These are phyloP conservation scores for Trichosporon coremiiforme DNA, from an alignment of 1,284 basidiomycete genomes.

Conservation along the genomic window DNA sequence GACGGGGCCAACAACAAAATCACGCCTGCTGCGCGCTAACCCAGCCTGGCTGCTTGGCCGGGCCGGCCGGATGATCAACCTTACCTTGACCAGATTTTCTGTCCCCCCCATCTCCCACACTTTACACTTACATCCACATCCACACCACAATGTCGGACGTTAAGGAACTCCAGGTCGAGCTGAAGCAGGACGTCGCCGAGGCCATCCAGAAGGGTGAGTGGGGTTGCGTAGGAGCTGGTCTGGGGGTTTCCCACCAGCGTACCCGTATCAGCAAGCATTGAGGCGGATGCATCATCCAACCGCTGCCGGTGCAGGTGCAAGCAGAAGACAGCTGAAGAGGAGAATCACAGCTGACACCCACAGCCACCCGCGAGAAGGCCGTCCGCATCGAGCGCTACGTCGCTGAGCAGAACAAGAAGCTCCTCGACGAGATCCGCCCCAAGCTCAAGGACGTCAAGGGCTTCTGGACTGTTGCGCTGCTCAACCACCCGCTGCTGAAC, in stretches of 20 bases:
- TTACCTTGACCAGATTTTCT: background rate
- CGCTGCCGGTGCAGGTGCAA: no score
- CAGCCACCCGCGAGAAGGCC: conserved; percentile 44
- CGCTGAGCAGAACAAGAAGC: conserved; percentile 37
- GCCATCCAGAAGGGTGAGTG: conserved; percentile 11
- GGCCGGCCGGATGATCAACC: background rate
- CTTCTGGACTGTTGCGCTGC: conserved; percentile 50
- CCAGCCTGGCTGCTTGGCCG: background rate
- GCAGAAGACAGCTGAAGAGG: no score
- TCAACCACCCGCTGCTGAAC: conserved; percentile 38
- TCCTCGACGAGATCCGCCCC: conserved; percentile 37
- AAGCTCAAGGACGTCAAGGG: conserved; percentile 45
- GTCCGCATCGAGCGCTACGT: conserved; percentile 36
- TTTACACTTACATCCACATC: background rate
- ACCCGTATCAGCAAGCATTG: no score
- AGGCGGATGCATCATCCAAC: no score
- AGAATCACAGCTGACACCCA: background rate
- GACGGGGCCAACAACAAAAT: conserved; percentile 6
- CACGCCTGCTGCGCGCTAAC: background rate
- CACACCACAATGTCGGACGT: background rate
- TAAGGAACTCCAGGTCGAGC: conserved; percentile 16
- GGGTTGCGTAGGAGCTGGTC: no score
- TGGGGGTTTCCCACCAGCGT: no score
- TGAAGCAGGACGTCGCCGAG: conserved; percentile 10
- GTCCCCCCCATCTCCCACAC: background rate